Evolutionary conservation across 2,329 filamentous ascomycete genomes (phyloP).

Genomic region (Ramularia collo-cygni): DNA sequence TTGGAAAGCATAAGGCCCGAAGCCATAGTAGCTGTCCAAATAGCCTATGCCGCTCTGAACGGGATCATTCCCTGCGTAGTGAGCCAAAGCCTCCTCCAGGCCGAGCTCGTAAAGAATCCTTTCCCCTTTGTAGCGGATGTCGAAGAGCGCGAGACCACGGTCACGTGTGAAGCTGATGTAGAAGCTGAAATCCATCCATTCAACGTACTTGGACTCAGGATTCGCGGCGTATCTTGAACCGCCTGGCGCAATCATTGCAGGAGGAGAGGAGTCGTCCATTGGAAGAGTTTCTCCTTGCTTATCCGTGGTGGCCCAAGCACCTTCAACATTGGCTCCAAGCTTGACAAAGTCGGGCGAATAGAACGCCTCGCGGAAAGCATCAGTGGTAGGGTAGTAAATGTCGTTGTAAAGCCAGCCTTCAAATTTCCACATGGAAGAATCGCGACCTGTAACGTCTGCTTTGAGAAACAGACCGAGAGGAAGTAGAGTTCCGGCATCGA

Average conservation of each 20-base stretch:
- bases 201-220: slow-evolving; percentile 38
- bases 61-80: slow-evolving; percentile 46
- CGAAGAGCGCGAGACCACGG: slow-evolving; percentile 44
- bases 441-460: slow-evolving; percentile 44
- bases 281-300: slow-evolving; percentile 33
- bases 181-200: slow-evolving; percentile 49
- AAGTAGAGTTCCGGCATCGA: slow-evolving; percentile 40
- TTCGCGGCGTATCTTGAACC: slow-evolving; percentile 41
- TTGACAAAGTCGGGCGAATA: slow-evolving; percentile 41
- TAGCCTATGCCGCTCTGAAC: slow-evolving; percentile 41
- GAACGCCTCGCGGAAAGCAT: slow-evolving; percentile 42
- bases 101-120: slow-evolving; percentile 51
- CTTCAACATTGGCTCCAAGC: slow-evolving; percentile 43
- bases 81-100: slow-evolving; percentile 49
- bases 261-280: slow-evolving; percentile 48
- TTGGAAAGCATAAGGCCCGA: slow-evolving; percentile 42
- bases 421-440: slow-evolving; percentile 46
- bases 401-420: slow-evolving; percentile 50
- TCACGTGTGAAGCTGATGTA: slow-evolving; percentile 46
- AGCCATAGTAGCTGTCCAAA: slow-evolving; percentile 44
- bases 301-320: slow-evolving; percentile 41
- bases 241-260: slow-evolving; percentile 42
- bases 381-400: slow-evolving; percentile 46
- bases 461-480: slow-evolving; percentile 40
- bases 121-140: slow-evolving; percentile 50